Base-by-base conservation (phyloP, 2,329 filamentous ascomycete species). In the Periconia macrospinosa region DNA sequence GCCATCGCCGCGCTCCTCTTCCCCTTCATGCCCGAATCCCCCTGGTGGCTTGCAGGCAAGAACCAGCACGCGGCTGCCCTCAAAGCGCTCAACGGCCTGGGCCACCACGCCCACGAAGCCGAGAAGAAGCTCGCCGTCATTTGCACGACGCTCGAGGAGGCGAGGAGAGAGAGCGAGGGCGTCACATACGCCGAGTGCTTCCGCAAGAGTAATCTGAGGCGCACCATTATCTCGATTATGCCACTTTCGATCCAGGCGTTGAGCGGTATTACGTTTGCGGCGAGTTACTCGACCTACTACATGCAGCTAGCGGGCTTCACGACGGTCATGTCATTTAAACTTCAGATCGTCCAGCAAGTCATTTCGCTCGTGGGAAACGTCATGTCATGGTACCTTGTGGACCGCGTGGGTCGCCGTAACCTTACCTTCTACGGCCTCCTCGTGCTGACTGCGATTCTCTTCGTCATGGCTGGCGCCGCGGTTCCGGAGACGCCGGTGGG, bases 161-260 rank as follows among this genome's bases (percentile, higher is more conserved):
- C 95, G 70, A 69, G 70, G 50, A 71, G 76, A 48, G 71, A 76
- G 62, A 75, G 70, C 51, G 77, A 78, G 11, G 90, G 90, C 41
- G 83, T 88, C 11, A 86, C 82, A 43, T 95, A 93, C 72, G 74
- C 81, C 61, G 90, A 95, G 70, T 94, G 90, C 74, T 94, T 95
- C 81, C 86, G 81, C 71, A 89, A 89, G 11, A 81, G 83, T 18
- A 86, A 94, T 67, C 79, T 86, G 52, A 2, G 45, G 50, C 84
- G 91, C 14, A 94, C 91, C 2, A 90, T 89, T 66, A 84, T 86
- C 55, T 79, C 83, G n/a, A 82, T 80, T 54, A 71, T 75, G 59
- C 68, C 69, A n/a, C 79, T 75, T 66, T 66, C 72, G 5, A 77
- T 75, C n/a, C 77, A 79, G 49, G 75, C 73, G 9, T 61, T 78